Conservation (phyloP, 2,329 filamentous ascomycete genomes). For the Fusarium chlamydosporum region DNA sequence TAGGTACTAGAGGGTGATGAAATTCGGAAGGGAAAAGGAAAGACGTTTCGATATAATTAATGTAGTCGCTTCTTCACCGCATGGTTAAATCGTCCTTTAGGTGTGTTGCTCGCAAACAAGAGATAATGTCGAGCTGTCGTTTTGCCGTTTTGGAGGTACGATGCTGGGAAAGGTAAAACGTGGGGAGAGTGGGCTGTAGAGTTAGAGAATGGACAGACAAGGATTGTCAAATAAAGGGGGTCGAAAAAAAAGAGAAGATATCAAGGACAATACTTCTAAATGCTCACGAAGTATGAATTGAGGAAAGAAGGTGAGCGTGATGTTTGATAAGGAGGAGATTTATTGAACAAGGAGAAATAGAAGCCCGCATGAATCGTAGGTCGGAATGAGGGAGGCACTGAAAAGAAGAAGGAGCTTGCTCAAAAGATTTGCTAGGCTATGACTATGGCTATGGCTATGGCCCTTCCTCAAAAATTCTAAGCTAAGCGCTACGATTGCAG, state of each 20-base stretch:
- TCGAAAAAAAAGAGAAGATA: conserved; percentile 4
- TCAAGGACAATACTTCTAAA: conserved; percentile 1
- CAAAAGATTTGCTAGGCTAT: conserved; percentile 18
- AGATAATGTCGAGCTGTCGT: conserved; percentile 34
- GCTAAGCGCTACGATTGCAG: conserved; percentile 6
- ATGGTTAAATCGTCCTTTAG: conserved; percentile 27
- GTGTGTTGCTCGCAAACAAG: conserved; percentile 18
- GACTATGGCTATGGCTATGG: not conserved
- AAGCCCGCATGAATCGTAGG: conserved; percentile 22
- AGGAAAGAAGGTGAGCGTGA: conserved; percentile 4
- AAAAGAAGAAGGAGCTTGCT: conserved; percentile 24
- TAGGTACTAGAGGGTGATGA: conserved; percentile 7
- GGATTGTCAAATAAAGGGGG: conserved; percentile 43
- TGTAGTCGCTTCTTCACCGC: conserved; percentile 36
- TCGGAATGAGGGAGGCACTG: conserved; percentile 38
- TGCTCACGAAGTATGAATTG: not conserved
- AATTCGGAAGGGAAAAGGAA: conserved; percentile 12
- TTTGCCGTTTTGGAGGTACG: conserved; percentile 13
- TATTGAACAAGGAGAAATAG: conserved; percentile 10
- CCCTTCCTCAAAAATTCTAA: conserved; percentile 4
- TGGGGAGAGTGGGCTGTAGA: conserved; percentile 35
- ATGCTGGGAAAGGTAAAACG: conserved; percentile 21
- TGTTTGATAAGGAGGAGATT: conserved; percentile 8
- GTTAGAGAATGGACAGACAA: conserved; percentile 45
- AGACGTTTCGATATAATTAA: conserved; percentile 14